Percentiles rank a stretch among this genome's conserved stretches.
Evolutionary conservation across 2,329 filamentous ascomycete genomes (phyloP).

Genomic region (Exophiala spinifera): DNA sequence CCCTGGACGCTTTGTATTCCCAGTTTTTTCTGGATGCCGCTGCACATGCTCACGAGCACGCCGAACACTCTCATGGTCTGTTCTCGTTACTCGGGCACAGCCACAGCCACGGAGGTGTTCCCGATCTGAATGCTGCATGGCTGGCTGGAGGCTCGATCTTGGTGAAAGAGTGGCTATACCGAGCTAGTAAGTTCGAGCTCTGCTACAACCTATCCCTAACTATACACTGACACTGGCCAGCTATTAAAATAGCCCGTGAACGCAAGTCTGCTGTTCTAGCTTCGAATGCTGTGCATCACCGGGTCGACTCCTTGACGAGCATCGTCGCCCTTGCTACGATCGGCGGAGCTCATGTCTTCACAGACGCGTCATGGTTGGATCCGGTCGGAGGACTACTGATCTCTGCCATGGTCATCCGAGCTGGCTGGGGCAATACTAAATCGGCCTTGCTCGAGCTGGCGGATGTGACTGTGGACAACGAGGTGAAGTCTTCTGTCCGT

Average conservation of each 20-base stretch:
- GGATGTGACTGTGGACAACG: slow-evolving; percentile 83
- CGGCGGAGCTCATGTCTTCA: slow-evolving; percentile 79
- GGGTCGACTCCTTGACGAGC: slow-evolving; percentile 90
- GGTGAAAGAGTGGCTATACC: slow-evolving; percentile 95
- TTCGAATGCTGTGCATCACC: slow-evolving; percentile 94
- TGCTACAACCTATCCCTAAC: no score
- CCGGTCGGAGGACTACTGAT: slow-evolving; percentile 91
- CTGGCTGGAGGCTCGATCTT: slow-evolving; percentile 83
- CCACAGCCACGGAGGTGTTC: slow-evolving; percentile 65
- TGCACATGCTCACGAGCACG: slow-evolving; percentile 47
- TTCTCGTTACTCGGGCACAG: slow-evolving; percentile 56
- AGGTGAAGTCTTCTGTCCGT: slow-evolving; percentile 70
- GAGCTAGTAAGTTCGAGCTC: slow-evolving; percentile 71
- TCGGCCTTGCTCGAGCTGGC: slow-evolving; percentile 81
- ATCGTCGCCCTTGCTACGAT: slow-evolving; percentile 90
- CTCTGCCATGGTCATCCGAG: slow-evolving; percentile 87
- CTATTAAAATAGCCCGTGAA: slow-evolving; percentile 91
- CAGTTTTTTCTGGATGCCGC: slow-evolving; percentile 69
- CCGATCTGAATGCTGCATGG: slow-evolving; percentile 93
- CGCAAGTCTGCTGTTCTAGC: slow-evolving; percentile 94
- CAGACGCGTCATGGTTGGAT: slow-evolving; percentile 87
- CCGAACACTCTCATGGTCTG: slow-evolving; percentile 41
- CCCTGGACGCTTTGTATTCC: slow-evolving; percentile 65
- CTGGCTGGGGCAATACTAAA: slow-evolving; percentile 80
- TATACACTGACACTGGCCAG: slow-evolving; percentile 44